Base-by-base conservation (phyloP, 2,329 filamentous ascomycete genomes). In the Colletotrichum karsti region DNA sequence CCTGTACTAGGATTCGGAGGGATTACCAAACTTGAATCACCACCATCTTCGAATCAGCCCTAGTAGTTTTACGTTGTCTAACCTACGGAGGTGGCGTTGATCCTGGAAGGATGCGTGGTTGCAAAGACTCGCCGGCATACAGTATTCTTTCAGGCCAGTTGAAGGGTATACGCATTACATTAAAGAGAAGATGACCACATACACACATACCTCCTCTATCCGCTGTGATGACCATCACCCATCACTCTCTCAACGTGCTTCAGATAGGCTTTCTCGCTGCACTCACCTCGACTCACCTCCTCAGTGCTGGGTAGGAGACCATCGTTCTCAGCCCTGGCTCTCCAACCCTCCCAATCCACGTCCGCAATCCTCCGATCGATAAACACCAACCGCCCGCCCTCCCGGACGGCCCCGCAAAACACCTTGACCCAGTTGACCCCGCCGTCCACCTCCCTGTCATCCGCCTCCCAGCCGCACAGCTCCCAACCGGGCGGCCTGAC, bases 401-500 rank as follows among this genome's bases (percentile, higher is more conserved):
- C 54, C 8, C 51, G 48, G 18, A 70, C 26, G 7, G 66, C 66
- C 50, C 61, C 60, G 20, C 51, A 37, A 30, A 70, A 65, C 51
- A 48, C 65, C 48, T 63, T 59, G 53, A 66, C 55, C 66, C 69
- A 69, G 22, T 69, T 69, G n/a, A 69, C 22, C 22, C 18, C 37
- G 37, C 51, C 54, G 6, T 54, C 60, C 5, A 37, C 39, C 41
- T 69, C 37, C 15, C 33, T 22, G 5, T 66, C 66, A 10, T 62
- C 66, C 10, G 15, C 39, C 33, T 62, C 54, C 61, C 53, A 57
- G 9, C 44, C 61, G n/a, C 44, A 46, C 4, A 9, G 2, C 35
- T 28, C 12, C 39, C 51, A 53, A 8, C 64, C 50, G 7, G 26
- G 37, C 6, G 41, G 12, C 20, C 50, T 33, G 15, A 7, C 22